Percentiles rank a stretch among this genome's conserved stretches.
Evolutionary conservation across 192 early-diverging fungal species (phyloP).

Genomic region (Lobosporangium transversale): DNA sequence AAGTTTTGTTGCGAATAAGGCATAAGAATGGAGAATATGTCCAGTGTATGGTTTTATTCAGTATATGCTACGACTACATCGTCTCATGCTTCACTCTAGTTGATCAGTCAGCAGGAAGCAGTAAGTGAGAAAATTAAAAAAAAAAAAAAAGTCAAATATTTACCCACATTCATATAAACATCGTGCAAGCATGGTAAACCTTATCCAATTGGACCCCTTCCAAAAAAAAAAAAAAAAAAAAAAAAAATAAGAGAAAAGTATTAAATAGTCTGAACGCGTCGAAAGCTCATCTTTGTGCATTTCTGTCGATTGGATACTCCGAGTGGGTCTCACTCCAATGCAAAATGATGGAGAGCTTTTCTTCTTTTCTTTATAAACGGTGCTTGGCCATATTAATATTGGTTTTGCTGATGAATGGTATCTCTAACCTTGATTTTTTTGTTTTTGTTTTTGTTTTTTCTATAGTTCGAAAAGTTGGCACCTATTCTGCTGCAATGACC

Average conservation of each 20-base stretch:
- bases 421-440: conserved; percentile 1
- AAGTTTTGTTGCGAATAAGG: conserved; percentile 44
- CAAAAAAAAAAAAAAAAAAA: no score
- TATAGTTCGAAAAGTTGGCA: conserved; percentile 27
- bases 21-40: conserved; percentile 51
- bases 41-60: conserved; percentile 31
- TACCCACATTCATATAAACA: no score
- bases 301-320: no score
- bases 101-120: conserved; percentile 10
- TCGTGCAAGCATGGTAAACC: no score
- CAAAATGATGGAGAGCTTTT: no score
- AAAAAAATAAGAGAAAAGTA: no score
- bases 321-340: no score
- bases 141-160: background rate
- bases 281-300: no score
- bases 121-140: conserved; percentile 19
- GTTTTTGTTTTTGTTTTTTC: conserved; percentile 1
- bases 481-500: conserved; percentile 39
- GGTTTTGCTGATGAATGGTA: no score
- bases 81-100: conserved; percentile 34
- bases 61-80: conserved; percentile 45
- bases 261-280: no score
- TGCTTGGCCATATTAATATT: background rate
- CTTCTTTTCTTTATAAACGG: background rate
- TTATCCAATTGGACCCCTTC: no score